A percentile compares a stretch with the other conserved stretches of the same genome.
Conservation (phyloP, 495 filamentous ascomycete species). For the Daldinia vernicosa region DNA sequence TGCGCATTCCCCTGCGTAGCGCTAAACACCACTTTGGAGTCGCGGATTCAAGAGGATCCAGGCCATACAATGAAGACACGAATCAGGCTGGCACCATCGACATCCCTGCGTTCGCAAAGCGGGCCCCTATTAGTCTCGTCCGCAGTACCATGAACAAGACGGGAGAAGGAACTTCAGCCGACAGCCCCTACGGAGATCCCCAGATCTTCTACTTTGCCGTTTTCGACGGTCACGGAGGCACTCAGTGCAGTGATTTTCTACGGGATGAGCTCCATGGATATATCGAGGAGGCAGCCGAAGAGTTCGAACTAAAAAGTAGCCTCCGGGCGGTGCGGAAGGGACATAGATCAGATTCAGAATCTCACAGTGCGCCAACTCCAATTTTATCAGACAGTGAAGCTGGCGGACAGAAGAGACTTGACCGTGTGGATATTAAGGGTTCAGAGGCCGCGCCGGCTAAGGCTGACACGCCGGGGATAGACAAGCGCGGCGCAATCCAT, state of each 20-base stretch:
- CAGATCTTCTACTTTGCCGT: conserved; percentile 97
- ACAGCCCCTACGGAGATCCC: conserved; percentile 83
- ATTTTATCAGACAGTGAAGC: conserved; percentile 31
- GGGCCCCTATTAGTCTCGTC: conserved; percentile 75
- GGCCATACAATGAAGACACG: conserved; percentile 90
- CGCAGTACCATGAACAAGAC: conserved; percentile 50
- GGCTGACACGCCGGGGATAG: conserved; percentile 41
- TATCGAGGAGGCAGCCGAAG: conserved; percentile 77
- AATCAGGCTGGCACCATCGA: conserved; percentile 95
- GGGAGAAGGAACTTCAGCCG: conserved; percentile 69
- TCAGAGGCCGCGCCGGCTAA: conserved; percentile 48
- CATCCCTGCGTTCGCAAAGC: conserved; percentile 89
- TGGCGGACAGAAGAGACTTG: conserved; percentile 37
- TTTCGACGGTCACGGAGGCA: conserved; percentile 95
- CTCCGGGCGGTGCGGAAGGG: conserved; percentile 52
- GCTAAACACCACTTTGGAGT: conserved; percentile 97
- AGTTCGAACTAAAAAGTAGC: conserved; percentile 79
- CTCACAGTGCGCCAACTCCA: conserved; percentile 1
- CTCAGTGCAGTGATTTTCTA: conserved; percentile 86
- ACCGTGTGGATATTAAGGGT: conserved; percentile 51
- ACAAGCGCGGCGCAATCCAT: conserved; percentile 42
- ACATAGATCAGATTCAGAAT: conserved; percentile 13
- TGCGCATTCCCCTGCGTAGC: conserved; percentile 91
- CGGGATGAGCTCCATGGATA: conserved; percentile 86
- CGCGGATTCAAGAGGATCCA: conserved; percentile 77